Evolutionary conservation across 257 asterid species (phyloP), one percentile per base, ranked within the genome.

Genomic region (Galeopsis tetrahit): DNA sequence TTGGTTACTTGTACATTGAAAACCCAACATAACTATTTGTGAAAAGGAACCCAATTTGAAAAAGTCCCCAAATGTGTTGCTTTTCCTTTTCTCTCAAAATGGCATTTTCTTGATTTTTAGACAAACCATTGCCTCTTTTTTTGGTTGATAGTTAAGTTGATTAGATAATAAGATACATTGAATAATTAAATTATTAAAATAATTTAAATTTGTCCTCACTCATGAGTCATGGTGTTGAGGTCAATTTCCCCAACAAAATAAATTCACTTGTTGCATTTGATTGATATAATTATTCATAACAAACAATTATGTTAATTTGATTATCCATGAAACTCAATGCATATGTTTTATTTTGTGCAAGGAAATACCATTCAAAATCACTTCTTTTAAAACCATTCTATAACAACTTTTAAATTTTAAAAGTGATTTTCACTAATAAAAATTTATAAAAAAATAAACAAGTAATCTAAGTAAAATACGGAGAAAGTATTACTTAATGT

Each of bases 81-180:
- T 52, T 80, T 71, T 71, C 28, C 69, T 11, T 42, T 15, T 60
- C 60, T 49, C 53, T 28, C 48, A 15, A 66, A 17, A 48, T 49
- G 56, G 14, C 35, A 34, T 70, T 75, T 68, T n/a, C 77, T 79
- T 46, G 69, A 71, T 68, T 75, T 59, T 60, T 21, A 64, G 75
- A 17, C 78, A 66, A 66, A 52, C 39, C 39, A 65, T 66, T 49
- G 64, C 28, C 40, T 49, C 70, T 4, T 59, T 66, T 66, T 71
- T 34, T 34, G 46, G 48, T 35, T 38, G 61, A 52, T 21, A 43
- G 33, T 13, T n/a, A 35, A 49, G 52, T 33, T 63, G 33, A 38
- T 70, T 63, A 71, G 14, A 66, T 63, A 63, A 53, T 57, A 66
- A 60, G 74, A 72, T 72, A n/a, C n/a, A 44, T 59, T 58, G 69